Percentiles rank a stretch among this genome's conserved stretches.
Evolutionary conservation across 306 rosid genomes (phyloP).

Genomic region (Castanopsis chinensis): DNA sequence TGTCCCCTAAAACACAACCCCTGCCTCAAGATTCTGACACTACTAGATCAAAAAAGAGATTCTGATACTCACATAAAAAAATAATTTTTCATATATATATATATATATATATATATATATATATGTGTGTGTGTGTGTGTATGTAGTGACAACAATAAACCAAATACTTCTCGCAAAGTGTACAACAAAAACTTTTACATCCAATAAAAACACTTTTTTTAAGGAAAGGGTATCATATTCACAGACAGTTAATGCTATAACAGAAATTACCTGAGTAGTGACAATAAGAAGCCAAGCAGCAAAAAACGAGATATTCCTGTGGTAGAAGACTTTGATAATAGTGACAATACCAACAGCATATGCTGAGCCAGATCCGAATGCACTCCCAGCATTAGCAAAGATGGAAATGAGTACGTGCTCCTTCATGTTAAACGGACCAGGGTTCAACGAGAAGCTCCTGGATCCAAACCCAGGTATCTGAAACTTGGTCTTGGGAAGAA

Average conservation of each 20-base stretch:
- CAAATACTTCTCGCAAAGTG: too few relatives aligned
- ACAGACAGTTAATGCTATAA: not conserved
- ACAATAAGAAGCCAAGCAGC: constrained; percentile 71
- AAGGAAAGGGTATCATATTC: too few relatives aligned
- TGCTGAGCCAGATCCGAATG: constrained; percentile 68
- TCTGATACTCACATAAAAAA: too few relatives aligned
- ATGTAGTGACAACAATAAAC: not conserved
- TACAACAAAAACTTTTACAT: too few relatives aligned
- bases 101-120: too few relatives aligned
- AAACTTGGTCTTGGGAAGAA: constrained; percentile 43
- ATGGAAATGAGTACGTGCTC: constrained; percentile 81
- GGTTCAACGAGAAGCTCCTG: constrained; percentile 36
- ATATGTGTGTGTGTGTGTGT: too few relatives aligned
- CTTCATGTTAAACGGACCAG: constrained; percentile 84
- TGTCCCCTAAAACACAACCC: too few relatives aligned
- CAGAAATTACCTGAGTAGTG: constrained; percentile 49
- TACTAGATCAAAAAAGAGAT: too few relatives aligned
- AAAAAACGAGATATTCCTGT: constrained; percentile 42
- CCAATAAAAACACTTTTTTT: too few relatives aligned
- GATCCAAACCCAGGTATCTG: constrained; percentile 45
- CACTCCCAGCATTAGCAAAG: constrained; percentile 76
- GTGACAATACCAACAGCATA: constrained; percentile 60
- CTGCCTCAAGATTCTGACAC: too few relatives aligned
- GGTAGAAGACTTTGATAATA: constrained; percentile 62
- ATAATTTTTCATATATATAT: too few relatives aligned